A percentile compares a stretch with the other conserved stretches of the same genome.
Evolutionary conservation across 2,329 filamentous ascomycete species (phyloP).

Genomic region (Ophiocordyceps camponoti-saundersi): DNA sequence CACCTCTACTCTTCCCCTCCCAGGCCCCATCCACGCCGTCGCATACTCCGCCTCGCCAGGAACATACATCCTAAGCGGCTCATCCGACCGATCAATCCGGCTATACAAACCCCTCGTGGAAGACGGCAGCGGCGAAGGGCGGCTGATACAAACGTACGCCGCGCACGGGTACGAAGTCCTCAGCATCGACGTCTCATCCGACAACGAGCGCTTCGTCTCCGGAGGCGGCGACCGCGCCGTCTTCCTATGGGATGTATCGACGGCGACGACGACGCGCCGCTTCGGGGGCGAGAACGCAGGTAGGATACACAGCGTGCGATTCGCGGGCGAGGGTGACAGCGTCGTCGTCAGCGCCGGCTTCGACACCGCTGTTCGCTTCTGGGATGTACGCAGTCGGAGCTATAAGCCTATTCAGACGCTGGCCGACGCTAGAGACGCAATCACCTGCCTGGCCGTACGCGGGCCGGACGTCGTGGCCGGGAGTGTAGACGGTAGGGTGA

Average conservation of each 20-base stretch:
- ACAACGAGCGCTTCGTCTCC: conserved; percentile 78
- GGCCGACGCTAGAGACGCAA: conserved; percentile 53
- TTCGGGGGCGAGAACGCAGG: conserved; percentile 51
- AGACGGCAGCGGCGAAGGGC: conserved; percentile 20
- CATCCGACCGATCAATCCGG: conserved; percentile 67
- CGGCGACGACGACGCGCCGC: conserved; percentile 58
- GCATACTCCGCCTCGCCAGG: conserved; percentile 56
- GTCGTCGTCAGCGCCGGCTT: conserved; percentile 59
- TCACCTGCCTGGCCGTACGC: conserved; percentile 32
- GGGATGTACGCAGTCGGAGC: conserved; percentile 44
- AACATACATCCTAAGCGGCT: conserved; percentile 71
- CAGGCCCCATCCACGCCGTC: conserved; percentile 56
- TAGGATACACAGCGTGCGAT: conserved; percentile 62
- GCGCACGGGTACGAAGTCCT: conserved; percentile 89
- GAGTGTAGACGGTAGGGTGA: conserved; percentile 70
- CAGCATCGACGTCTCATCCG: conserved; percentile 52
- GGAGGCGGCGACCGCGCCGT: conserved; percentile 78
- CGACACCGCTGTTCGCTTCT: conserved; percentile 60
- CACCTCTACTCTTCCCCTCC: too few species aligned
- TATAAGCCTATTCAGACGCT: conserved; percentile 56
- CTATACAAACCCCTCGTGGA: conserved; percentile 56
- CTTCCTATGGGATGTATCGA: conserved; percentile 87
- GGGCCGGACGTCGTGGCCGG: conserved; percentile 49
- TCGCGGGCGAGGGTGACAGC: conserved; percentile 58
- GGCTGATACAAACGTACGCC: conserved; percentile 72